Evolutionary conservation across 2,329 filamentous ascomycete genomes (phyloP), one percentile per base, ranked within the genome.

Genomic region (Fusarium gaditjirri): DNA sequence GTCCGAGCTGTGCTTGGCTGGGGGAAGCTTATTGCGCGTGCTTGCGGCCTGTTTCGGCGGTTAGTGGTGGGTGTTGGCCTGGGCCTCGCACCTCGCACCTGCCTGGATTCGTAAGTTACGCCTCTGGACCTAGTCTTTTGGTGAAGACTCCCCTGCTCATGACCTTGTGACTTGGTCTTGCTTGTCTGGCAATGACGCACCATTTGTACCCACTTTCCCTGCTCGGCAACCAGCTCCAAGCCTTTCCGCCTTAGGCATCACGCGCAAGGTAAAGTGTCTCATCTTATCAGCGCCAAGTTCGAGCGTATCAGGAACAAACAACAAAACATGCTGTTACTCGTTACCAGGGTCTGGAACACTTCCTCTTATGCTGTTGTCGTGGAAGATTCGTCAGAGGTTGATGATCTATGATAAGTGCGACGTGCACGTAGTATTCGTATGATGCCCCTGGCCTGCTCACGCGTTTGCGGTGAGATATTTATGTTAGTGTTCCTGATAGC

Each of bases 231-330:
- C 71, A 66, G 46, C 56, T 56, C 50, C 66, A 64, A 61, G 53
- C 76, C 68, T 76, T 76, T 63, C 73, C 73, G 74, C 76, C 76
- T 78, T 75, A 73, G 75, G 74, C 75, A 78, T 67, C 64, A 65
- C 68, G 57, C 60, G 5, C 31, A 31, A 31, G 31, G 31, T 31
- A 31, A 31, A 31, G 31, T 49, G 66, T 74, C 70, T 73, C 61
- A 47, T 50, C 61, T 68, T 69, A 65, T 75, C 61, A 43, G 47
- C 42, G 44, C 35, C 54, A 55, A 62, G 54, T 39, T 61, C 54
- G 47, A 70, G 65, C 64, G 42, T 66, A 64, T 72, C 71, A 74
- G 71, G 68, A 60, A 71, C 56, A 61, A 65, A 58, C 53, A 73
- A 61, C 56, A 65, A 65, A 62, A 49, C 58, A 70, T 46, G 41